Conservation (phyloP, 139 green algal genomes). For the Asterochloris sp. region DNA sequence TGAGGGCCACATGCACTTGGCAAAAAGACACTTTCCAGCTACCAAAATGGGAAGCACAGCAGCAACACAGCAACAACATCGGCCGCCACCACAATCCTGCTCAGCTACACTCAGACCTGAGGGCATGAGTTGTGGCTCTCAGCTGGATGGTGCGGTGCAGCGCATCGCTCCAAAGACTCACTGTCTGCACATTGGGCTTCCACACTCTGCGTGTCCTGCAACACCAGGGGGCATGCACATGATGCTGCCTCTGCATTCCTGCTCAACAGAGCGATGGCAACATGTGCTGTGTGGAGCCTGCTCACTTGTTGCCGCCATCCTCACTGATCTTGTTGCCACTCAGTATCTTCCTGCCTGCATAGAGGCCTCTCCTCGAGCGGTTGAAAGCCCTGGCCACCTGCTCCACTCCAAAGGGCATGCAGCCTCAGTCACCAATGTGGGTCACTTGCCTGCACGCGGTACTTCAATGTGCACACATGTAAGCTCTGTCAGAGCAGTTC, state of each 20-base stretch:
- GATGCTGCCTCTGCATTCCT: not conserved
- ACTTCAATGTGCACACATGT: no score
- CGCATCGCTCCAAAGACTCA: slow-evolving; percentile 67
- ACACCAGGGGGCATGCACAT: not conserved
- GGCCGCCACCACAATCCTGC: not conserved
- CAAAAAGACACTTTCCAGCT: no score
- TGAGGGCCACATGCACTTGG: not conserved
- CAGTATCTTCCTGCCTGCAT: slow-evolving; percentile 55
- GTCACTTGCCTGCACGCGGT: no score
- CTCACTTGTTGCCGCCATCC: slow-evolving; percentile 82
- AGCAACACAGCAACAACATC: not conserved
- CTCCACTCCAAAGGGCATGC: slow-evolving; percentile 9
- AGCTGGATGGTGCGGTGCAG: slow-evolving; percentile 62
- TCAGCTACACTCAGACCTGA: slow-evolving; percentile 39
- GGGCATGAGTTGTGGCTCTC: slow-evolving; percentile 68
- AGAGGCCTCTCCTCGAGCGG: slow-evolving; percentile 49
- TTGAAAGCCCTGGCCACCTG: slow-evolving; percentile 8
- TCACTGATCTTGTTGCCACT: slow-evolving; percentile 82
- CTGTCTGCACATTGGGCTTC: slow-evolving; percentile 78
- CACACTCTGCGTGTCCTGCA: slow-evolving; percentile 66
- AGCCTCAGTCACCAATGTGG: no score
- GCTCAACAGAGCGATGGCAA: no score
- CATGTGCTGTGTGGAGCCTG: not conserved
- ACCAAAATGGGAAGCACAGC: not conserved
- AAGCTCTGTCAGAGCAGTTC: no score